Base-by-base conservation (phyloP, 495 filamentous ascomycete genomes). In the Echria macrotheca region DNA sequence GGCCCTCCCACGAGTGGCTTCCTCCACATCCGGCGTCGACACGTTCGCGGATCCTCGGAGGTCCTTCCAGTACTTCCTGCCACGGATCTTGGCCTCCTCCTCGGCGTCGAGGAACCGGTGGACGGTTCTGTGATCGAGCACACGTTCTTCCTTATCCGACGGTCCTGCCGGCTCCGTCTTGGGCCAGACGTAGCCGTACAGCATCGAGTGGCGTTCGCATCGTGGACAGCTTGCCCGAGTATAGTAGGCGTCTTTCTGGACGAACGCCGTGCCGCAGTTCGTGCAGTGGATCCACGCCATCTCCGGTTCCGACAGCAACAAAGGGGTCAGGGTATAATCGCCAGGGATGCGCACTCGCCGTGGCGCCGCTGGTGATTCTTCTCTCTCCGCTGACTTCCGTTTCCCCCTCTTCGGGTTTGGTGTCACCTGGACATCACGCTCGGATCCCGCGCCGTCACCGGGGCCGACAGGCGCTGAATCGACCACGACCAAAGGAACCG, bases 151-250 rank as follows among this genome's bases (percentile, higher is more conserved):
- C 18, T 77, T 80, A 58, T 97, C 93, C 9, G 70, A 50, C 14
- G 77, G 77, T 0, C 86, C 85, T 49, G 82, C 76, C 17, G 73
- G 82, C 28, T 95, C 85, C 1, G 94, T 97, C 67, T 97, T 94
- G 14, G 93, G 93, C 94, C 94, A 99, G 43, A 81, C 76, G 58
- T 85, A 95, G 0, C 94, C 94, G 63, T 96, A 99, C 1, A 99
- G 72, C 66, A 94, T 97, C 21, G 86, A 91, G 57, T 99, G 93
- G 0, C 94, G 78, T 70, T 97, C 94, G 67, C 93, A 99, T 14
- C 94, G 80, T 8, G 86, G 88, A 61, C 93, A 99, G 22, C 85
- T 84, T 18, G 81, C 77, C 12, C 86, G 82, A 2, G 91, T 94
- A 46, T 82, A 82, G 63, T 93, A 96, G 2, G 84, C 89, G 56